A percentile compares a stretch with the other conserved stretches of the same genome.
Evolutionary conservation across 805 yeast genomes (phyloP).

Genomic region (Wickerhamomyces bovis): DNA sequence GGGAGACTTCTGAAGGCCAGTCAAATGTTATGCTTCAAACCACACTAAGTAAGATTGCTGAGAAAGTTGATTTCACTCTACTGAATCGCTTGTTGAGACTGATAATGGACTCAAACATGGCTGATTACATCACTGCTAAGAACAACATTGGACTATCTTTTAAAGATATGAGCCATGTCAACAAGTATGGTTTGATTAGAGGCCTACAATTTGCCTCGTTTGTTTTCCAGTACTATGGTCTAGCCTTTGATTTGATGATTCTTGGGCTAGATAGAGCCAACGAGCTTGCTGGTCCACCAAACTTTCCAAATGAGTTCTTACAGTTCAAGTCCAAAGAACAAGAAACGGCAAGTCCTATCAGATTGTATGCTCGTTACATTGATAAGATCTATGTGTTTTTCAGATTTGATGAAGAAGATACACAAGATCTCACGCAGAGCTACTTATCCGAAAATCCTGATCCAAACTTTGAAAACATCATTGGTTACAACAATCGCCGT

Average conservation of each 20-base stretch:
- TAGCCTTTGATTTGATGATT: conserved; percentile 73
- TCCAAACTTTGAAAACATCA: conserved; percentile 81
- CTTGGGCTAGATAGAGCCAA: conserved; percentile 83
- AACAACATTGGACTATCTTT: conserved; percentile 76
- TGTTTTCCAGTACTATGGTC: conserved; percentile 84
- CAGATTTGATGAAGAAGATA: conserved; percentile 66
- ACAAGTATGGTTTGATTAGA: conserved; percentile 79
- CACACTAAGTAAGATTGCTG: conserved; percentile 60
- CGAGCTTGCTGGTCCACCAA: conserved; percentile 77
- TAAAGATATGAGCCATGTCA: conserved; percentile 93
- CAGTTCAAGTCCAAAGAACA: conserved; percentile 55
- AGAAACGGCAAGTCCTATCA: conserved; percentile 69
- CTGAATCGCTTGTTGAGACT: conserved; percentile 75
- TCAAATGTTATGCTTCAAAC: conserved; percentile 83
- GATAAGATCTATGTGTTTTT: conserved; percentile 79
- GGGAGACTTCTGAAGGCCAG: conserved; percentile 75
- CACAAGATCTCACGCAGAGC: conserved; percentile 69
- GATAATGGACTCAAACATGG: conserved; percentile 83
- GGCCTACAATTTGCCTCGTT: conserved; percentile 91
- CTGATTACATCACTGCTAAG: conserved; percentile 90
- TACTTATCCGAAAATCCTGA: conserved; percentile 83
- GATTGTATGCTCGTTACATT: conserved; percentile 74
- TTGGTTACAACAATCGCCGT: conserved; percentile 79
- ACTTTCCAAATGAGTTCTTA: conserved; percentile 68
- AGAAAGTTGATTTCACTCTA: conserved; percentile 83